Base-by-base conservation (phyloP, 2,329 filamentous ascomycete species). In the Aspergillus ustus region DNA sequence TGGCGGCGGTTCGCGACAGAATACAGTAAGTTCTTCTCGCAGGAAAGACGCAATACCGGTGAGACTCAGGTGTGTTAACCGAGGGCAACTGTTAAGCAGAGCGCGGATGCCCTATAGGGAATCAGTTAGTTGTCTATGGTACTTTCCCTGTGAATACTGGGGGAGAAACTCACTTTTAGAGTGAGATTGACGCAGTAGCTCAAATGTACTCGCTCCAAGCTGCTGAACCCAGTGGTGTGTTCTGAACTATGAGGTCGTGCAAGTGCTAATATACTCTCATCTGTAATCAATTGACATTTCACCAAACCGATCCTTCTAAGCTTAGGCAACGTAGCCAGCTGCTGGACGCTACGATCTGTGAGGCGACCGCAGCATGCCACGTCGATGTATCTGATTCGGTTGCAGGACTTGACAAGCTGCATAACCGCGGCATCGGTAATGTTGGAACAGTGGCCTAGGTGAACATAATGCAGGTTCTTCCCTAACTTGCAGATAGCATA, bases 11-110 rank as follows among this genome's bases (percentile, higher is more conserved):
- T 91, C 89, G 64, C 95, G 88, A 73, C 95, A 98, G 75, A 92
- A 98, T 6, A 84, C 82, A 57, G 92, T 90, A 31, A 98, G 85
- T 68, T 97, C 93, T 59, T 92, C 88, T 56, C 91, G 87, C 34
- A 99, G 98, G 2, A 99, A 99, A 1, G 92, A 92, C 70, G 91
- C 89, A 3, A 99, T 93, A 19, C 95, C 95, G 7, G 95, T 99
- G 73, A 99, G 84, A 79, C 92, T 96, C 60, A 99, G 83, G 76
- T 99, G 95, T 0, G 95, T 99, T 29, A 99, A 85, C 59, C 93
- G 91, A 8, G 92, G 92, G 75, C 95, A 99, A 65, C 91, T 90
- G 73, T 97, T 97, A 17, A 99, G 85, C 8, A 99, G 82, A 52
- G 88, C 86, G 71, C 96, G 89, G 66, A 99, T 97, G 70, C 94